Conservation (phyloP, 2,329 filamentous ascomycete species). For the Curvularia lunata region DNA sequence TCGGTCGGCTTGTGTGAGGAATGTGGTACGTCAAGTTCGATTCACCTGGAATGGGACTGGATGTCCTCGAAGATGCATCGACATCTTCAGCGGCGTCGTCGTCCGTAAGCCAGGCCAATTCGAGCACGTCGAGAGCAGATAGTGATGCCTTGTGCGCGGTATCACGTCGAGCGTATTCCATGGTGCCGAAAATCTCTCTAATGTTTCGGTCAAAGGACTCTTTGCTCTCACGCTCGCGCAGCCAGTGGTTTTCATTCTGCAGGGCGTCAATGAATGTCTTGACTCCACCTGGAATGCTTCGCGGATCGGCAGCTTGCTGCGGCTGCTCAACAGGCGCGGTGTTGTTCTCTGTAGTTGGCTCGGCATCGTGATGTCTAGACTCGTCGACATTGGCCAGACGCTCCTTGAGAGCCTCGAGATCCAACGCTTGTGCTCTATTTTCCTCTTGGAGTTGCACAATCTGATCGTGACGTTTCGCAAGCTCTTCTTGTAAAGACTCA, state of each 20-base stretch:
- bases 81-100: slow-evolving; percentile 9
- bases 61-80: slow-evolving; percentile 3
- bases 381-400: slow-evolving; percentile 18
- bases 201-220: slow-evolving; percentile 26
- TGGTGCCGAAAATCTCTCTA: slow-evolving; percentile 18
- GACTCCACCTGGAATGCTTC: slow-evolving; percentile 21
- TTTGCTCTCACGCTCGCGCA: slow-evolving; percentile 34
- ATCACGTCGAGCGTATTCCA: slow-evolving; percentile 8
- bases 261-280: slow-evolving; percentile 33
- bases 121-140: slow-evolving; percentile 7
- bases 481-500: slow-evolving; percentile 30
- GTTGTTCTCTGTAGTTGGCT: slow-evolving; percentile 5
- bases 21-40: slow-evolving; percentile 8
- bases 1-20: slow-evolving; percentile 9
- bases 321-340: slow-evolving; percentile 17
- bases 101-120: slow-evolving; percentile 14
- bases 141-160: slow-evolving; percentile 1
- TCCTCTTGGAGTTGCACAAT: slow-evolving; percentile 27
- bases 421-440: slow-evolving; percentile 23
- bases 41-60: not conserved
- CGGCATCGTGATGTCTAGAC: slow-evolving; percentile 6
- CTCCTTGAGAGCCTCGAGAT: slow-evolving; percentile 29
- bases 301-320: slow-evolving; percentile 18
- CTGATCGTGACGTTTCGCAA: slow-evolving; percentile 29
- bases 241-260: slow-evolving; percentile 39